Evolutionary conservation across 1,284 basidiomycete species (phyloP).

Genomic region (Paramarasmius palmivorus): DNA sequence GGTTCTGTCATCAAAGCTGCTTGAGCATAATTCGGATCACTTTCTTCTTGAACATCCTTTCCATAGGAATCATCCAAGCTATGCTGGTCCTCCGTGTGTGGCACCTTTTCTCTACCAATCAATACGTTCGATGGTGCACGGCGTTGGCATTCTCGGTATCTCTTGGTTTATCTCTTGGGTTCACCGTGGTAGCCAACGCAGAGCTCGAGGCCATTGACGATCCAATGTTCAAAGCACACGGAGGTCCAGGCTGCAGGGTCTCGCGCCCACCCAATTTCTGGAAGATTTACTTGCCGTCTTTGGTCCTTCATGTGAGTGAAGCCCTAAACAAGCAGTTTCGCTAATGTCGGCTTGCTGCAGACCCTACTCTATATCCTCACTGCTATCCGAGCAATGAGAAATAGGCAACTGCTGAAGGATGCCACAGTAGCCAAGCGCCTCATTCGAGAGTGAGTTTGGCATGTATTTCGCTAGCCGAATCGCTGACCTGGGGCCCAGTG

Average conservation of each 20-base stretch:
- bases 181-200: constrained; percentile 21
- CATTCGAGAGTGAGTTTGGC: constrained; percentile 37
- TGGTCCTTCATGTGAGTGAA: constrained; percentile 35
- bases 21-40: constrained; percentile 24
- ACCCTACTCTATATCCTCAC: constrained; percentile 35
- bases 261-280: constrained; percentile 30
- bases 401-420: constrained; percentile 30
- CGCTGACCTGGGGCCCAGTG: constrained; percentile 19
- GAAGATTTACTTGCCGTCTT: constrained; percentile 34
- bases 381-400: constrained; percentile 31
- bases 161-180: constrained; percentile 27
- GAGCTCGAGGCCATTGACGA: constrained; percentile 17
- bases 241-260: constrained; percentile 31
- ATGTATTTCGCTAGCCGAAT: background rate
- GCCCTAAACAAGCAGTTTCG: background rate
- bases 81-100: constrained; percentile 37
- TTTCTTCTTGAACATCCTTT: constrained; percentile 26
- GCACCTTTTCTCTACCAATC: constrained; percentile 35
- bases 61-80: constrained; percentile 33
- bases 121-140: constrained; percentile 23
- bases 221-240: constrained; percentile 8
- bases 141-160: constrained; percentile 28
- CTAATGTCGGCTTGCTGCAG: constrained; percentile 18
- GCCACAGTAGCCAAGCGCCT: constrained; percentile 35
- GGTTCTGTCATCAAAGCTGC: constrained; percentile 24